Conservation (phyloP, 164 flowering plant species). For the Tinospora cordifolia region DNA sequence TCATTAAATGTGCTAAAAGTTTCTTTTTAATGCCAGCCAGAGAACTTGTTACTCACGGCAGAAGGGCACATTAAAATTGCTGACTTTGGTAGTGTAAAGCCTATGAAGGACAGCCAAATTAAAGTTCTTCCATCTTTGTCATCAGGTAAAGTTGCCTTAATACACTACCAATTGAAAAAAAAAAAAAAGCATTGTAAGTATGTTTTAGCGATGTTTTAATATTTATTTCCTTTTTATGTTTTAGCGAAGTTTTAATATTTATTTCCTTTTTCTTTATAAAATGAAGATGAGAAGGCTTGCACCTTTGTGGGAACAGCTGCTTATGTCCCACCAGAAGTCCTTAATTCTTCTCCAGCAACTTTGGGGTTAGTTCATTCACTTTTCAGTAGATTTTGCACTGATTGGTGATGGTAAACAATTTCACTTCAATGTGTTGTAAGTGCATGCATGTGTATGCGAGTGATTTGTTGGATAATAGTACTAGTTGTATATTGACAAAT, state of each 20-base stretch:
- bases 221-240: not conserved
- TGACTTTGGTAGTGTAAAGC: conserved; percentile 97
- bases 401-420: not conserved
- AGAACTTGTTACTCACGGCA: conserved; percentile 82
- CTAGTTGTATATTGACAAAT: not conserved
- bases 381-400: not conserved
- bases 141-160: conserved; percentile 40
- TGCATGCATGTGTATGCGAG: too few relatives aligned
- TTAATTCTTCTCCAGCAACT: conserved; percentile 96
- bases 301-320: conserved; percentile 99
- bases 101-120: conserved; percentile 78
- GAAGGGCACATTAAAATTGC: conserved; percentile 98
- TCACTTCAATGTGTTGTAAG: not conserved
- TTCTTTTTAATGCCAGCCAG: conserved; percentile 63
- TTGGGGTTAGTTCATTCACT: conserved; percentile 53
- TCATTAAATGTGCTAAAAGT: conserved; percentile 24
- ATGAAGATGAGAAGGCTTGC: conserved; percentile 92
- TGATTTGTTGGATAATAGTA: too few relatives aligned
- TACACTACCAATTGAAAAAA: not conserved
- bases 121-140: conserved; percentile 85
- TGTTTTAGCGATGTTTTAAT: not conserved
- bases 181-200: not conserved
- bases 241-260: too few relatives aligned
- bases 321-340: conserved; percentile 98
- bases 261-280: conserved; percentile 11